Base-by-base conservation (phyloP, 2,329 filamentous ascomycete genomes). In the Apiospora kogelbergensis region DNA sequence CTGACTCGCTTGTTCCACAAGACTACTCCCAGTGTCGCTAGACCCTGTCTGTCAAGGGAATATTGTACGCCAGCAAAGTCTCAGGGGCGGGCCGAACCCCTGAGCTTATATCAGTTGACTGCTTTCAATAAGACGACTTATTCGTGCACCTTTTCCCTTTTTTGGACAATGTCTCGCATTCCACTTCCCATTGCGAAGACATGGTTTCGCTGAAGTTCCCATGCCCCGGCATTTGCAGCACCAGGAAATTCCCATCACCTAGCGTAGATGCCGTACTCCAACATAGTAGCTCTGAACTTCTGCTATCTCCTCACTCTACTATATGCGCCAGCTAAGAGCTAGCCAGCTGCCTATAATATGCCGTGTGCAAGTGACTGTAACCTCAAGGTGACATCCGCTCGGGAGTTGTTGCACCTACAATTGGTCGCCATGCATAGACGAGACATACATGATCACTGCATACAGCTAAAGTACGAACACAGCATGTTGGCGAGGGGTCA, bases 21-120 rank as follows among this genome's bases (percentile, higher is more conserved):
- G 63, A 65, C 63, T 65, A 65, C 22, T 65, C 63, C 41, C 63
- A 65, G 26, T 65, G 63, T n/a, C 41, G 41, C 63, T 65, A 65
- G 63, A 3, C 26, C 1, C 30, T 9, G 3, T 4, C 30, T 30
- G 7, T 53, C 53, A 37, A 37, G 30, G 30, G 26, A 37, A n/a
- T 30, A 60, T 26, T 60, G 33, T 26, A 37, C 17, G n/a, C 7
- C 15, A 3, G 9, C 15, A 17, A 33, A 33, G 26, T 57, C 3
- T 13, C 26, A 20, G 26, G 53, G 17, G 30, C 53, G 53, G 53
- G 53, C 53, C 53, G 53, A 11, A 13, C 53, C 53, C 30, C 53
- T 37, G 26, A 22, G 30, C 9, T 22, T 37, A 60, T 13, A 22
- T 37, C 10, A 15, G 26, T 6, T n/a, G 30, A 30, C 30, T 22